Evolutionary conservation across 1,139 yeast species (phyloP), one percentile per base, ranked within the genome.

Genomic region (Geotrichum cucujoidarum): DNA sequence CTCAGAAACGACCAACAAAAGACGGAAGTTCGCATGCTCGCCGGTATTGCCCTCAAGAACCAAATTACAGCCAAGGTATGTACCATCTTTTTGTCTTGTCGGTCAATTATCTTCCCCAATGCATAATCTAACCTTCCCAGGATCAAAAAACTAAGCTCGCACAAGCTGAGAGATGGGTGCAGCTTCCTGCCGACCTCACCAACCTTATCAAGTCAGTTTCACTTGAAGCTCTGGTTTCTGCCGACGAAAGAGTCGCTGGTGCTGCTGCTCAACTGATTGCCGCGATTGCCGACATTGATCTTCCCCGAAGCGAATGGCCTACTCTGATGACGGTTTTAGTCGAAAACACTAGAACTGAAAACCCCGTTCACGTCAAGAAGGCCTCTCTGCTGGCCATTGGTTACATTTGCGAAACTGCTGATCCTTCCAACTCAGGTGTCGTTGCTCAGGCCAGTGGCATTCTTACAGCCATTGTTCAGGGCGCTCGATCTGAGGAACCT

Each of bases 231-330:
- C 77, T 92, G 51, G 67, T 81, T 50, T 75, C 86, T 18, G 64
- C 72, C n/a, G 82, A 83, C 60, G 83, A 80, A 53, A 77, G 89
- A 59, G 95, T 92, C 43, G 95, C 95, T 24, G 80, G 82, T 52
- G 78, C 95, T 20, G 83, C 94, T 27, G 96, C 98, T 18, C 97
- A 92, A 70, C 75, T 92, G 58, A 92, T 92, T 52, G 95, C 97
- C 25, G 95, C 97, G 8, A 86, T 92, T 59, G 98, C 97, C 14
- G 94, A 85, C 56, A 87, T 92, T 53, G 98, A 92, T 66, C 75
- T 92, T 56, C 97, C 97, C 41, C 72, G 83, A 55, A 77, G 76
- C 56, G 87, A 83, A 62, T 92, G 98, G 98, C 83, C 85, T 20
- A 90, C 84, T 51, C 74, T 92, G 62, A 86, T 92, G 70, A 79